Conservation (phyloP, 1,284 basidiomycete genomes). For the Cutaneotrichosporon cutaneum region DNA sequence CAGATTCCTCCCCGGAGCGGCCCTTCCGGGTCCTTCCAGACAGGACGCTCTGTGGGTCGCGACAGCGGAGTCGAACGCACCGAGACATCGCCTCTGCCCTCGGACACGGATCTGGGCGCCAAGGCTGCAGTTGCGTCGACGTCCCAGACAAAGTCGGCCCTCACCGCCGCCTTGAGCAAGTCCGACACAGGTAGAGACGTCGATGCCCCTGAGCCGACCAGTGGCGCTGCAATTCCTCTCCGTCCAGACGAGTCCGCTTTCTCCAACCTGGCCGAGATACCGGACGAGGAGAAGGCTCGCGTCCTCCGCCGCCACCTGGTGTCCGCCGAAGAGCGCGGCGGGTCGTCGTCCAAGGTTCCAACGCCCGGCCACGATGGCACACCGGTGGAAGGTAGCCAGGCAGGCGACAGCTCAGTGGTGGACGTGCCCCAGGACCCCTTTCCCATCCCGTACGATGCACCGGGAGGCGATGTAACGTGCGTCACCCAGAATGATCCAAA, state of each 20-base stretch:
- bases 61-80: background rate
- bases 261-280: conserved; percentile 47
- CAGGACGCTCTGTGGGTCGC: background rate
- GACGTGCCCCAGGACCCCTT: conserved; percentile 61
- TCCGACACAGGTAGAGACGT: background rate
- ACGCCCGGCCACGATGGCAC: conserved; percentile 18
- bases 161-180: conserved; percentile 15
- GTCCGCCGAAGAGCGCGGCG: conserved; percentile 64
- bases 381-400: conserved; percentile 8
- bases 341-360: conserved; percentile 13
- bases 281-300: conserved; percentile 76
- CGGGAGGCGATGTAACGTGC: conserved; percentile 85
- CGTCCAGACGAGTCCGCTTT: conserved; percentile 37
- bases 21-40: conserved; percentile 12
- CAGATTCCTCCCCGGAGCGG: conserved; percentile 19
- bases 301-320: conserved; percentile 78
- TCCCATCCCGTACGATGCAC: conserved; percentile 77
- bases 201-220: background rate
- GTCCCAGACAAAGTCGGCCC: conserved; percentile 10
- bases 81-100: background rate
- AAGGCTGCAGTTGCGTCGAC: conserved; percentile 6
- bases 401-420: conserved; percentile 22
- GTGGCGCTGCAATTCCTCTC: conserved; percentile 12
- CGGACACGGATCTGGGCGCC: conserved; percentile 13
- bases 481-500: conserved; percentile 47